Base-by-base conservation (phyloP, 2,329 filamentous ascomycete species). In the Ceratocystis huliohia region DNA sequence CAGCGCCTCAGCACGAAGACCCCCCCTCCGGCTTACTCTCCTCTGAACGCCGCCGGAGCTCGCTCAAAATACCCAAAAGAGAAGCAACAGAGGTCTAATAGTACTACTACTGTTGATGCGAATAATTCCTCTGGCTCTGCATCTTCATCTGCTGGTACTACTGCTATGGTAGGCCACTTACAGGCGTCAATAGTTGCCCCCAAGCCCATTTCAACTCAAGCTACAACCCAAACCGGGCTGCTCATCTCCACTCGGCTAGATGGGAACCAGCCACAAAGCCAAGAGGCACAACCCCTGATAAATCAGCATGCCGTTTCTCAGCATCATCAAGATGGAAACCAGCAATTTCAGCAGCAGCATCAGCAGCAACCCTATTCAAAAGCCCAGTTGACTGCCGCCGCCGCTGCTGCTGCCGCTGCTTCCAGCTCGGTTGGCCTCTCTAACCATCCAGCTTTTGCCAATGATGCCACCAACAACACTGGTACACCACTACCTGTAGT, bases 21-120 rank as follows among this genome's bases (percentile, higher is more conserved):
- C 65, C 92, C 93, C 15, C 94, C 94, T 22, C 94, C 94, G n/a
- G 93, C 94, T 5, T 99, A 99, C 75, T 94, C 91, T 8, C 94
- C 87, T 71, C 84, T 96, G 59, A 84, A 80, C 67, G 76, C 79
- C 67, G 76, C 79, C 0, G 76, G 75, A 50, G 75, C 76, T 33
- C 72, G 79, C 74, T 71, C 85, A 76, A 71, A 83, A 77, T 94
- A 92, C 75, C 87, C 91, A 0, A 85, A 84, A 70, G 92, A 96
- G 73, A 96, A 96, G 74, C 84, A 84, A 72, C 79, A 81, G 68
- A 72, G 65, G 69, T 70, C 45, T 61, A 72, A 6, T 62, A 17
- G 25, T 41, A 56, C 75, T 4, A 69, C 74, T 57, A 74, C 77
- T 53, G 72, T 70, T 50, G 69, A 70, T 2, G 13, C 13, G 37